Evolutionary conservation across 73 alveolate genomes (phyloP), one percentile per base, ranked within the genome.

Genomic region (Paramecium octaurelia): DNA sequence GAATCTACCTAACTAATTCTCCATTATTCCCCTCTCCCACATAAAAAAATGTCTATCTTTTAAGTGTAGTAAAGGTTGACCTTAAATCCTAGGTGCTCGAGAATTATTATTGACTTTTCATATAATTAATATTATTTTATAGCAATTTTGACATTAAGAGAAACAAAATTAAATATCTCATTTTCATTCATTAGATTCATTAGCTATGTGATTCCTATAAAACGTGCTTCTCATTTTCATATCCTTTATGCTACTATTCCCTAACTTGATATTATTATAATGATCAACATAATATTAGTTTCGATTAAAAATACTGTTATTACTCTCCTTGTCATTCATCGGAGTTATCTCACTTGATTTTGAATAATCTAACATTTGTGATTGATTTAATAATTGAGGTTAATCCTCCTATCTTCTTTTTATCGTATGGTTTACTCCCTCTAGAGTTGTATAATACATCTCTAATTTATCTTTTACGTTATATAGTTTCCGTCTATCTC

Each of bases 21-120:
- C 48, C 48, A 12, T 80, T 80, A 43, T 80, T 80, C 5, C 91
- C 91, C 5, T 64, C 84, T 12, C 84, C 84, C 14, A 64, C 84
- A 64, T 64, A 64, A 64, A 64, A 64, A 34, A 64, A 64, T 23
- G 50, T 64, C 84, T 64, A 64, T 64, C 84, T 64, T 34, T 64
- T 64, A 3, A 64, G 42, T 3, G 42, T 64, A 2, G 84, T 64
- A 23, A 64, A 64, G 1, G 84, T 21, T 31, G 48, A 23, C 50
- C 84, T 1, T 10, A 64, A 64, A 34, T 64, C 84, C 10, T 64
- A 64, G 7, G 84, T 27, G 14, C 48, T 27, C 29, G 20, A 64
- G 46, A 64, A 27, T 54, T 54, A 27, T 54, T 54, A 54, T 64
- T 59, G 77, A 29, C 38, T 59, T 59, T 59, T 27, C 48, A 64